Conservation (phyloP, 2,329 filamentous ascomycete species). For the Talaromyces marneffei region DNA sequence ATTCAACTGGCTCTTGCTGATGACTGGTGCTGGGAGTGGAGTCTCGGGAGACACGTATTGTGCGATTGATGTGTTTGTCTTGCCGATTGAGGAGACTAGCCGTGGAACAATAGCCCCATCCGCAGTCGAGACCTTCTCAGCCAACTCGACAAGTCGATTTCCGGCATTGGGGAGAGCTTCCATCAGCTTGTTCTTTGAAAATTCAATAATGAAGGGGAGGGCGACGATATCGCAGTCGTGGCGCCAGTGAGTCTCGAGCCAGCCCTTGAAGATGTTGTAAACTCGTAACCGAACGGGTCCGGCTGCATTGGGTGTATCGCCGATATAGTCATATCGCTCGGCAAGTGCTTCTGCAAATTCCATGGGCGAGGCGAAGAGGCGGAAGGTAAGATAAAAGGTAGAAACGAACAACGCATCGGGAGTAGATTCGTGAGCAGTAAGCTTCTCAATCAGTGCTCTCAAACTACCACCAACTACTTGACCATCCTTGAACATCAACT, state of each 20-base stretch:
- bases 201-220: conserved; percentile 68
- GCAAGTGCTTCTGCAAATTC: conserved; percentile 78
- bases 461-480: conserved; percentile 91
- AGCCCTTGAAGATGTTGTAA: conserved; percentile 95
- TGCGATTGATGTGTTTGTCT: conserved; percentile 70
- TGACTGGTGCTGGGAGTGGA: conserved; percentile 61
- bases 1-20: conserved; percentile 72
- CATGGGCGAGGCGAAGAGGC: conserved; percentile 77
- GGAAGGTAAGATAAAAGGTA: conserved; percentile 93
- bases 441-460: conserved; percentile 82
- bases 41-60: conserved; percentile 66
- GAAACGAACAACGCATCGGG: conserved; percentile 89
- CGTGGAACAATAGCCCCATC: conserved; percentile 74
- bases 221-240: conserved; percentile 72
- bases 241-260: conserved; percentile 94
- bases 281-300: conserved; percentile 80
- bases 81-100: conserved; percentile 78
- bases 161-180: conserved; percentile 68
- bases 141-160: conserved; percentile 71
- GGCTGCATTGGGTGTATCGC: conserved; percentile 67
- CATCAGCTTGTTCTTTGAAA: conserved; percentile 68
- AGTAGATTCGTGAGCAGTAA: conserved; percentile 88
- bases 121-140: conserved; percentile 67
- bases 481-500: conserved; percentile 90
- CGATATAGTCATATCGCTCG: conserved; percentile 87